Evolutionary conservation across 1,139 yeast genomes (phyloP).

Genomic region (Petasospora rhodanensis): DNA sequence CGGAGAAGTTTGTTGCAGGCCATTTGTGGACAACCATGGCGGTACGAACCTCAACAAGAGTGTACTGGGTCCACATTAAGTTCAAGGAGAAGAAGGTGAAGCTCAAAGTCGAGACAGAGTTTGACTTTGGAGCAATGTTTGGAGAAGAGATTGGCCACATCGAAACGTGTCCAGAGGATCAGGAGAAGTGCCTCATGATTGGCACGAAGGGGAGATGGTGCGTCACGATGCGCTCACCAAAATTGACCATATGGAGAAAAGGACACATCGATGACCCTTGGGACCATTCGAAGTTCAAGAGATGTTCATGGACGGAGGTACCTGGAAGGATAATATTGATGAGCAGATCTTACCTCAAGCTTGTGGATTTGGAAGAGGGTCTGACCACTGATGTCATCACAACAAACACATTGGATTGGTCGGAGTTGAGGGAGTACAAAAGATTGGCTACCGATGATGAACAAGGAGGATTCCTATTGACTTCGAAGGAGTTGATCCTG

Average conservation of each 20-base stretch:
- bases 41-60: no score
- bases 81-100: no score
- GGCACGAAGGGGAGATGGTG: constrained; percentile 54
- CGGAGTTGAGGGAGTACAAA: constrained; percentile 44
- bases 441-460: constrained; percentile 23
- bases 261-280: constrained; percentile 38
- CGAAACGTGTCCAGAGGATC: no score
- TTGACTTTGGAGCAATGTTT: no score
- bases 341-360: constrained; percentile 42
- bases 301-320: constrained; percentile 40
- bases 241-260: no score
- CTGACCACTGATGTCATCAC: constrained; percentile 37
- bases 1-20: no score
- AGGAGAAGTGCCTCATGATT: no score
- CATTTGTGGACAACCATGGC: no score
- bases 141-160: no score
- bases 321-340: constrained; percentile 34
- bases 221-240: no score
- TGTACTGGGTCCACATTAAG: no score
- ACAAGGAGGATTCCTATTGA: constrained; percentile 41
- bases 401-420: constrained; percentile 56
- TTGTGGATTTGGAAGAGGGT: constrained; percentile 28
- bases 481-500: constrained; percentile 59
- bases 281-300: constrained; percentile 56
- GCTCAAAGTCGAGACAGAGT: no score